Evolutionary conservation across 2,329 filamentous ascomycete genomes (phyloP), one percentile per base, ranked within the genome.

Genomic region (Macrophomina phaseolina): DNA sequence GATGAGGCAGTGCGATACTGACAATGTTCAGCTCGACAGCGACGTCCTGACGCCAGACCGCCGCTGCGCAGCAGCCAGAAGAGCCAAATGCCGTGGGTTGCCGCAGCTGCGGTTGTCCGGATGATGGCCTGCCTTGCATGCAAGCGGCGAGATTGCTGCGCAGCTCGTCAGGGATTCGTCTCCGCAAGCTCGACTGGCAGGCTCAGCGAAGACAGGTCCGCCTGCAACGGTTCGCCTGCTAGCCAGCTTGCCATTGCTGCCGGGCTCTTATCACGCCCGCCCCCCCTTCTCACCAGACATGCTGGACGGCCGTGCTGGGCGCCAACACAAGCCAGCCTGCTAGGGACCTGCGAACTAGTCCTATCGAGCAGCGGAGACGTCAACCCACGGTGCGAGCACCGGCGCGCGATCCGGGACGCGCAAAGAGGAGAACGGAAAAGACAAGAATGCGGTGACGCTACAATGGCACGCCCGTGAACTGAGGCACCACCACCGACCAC

Each of bases 371-470:
- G 42, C 36, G 36, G 36, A 23, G 4, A 36, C 16, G 52, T 55
- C 52, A 38, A 55, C 32, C 52, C 16, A 23, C 51, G 18, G 28
- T 30, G 28, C 49, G 49, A 28, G 28, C 48, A 51, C n/a, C 18
- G n/a, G 30, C 9, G 18, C 18, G 48, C 23, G 48, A 51, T 1
- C 16, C 45, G n/a, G 45, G 8, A 18, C 23, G 23, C 23, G 23
- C 23, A n/a, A 1, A 38, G 36, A 38, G 36, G 1, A 7, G 11
- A 38, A 38, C 36, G 11, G 16, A 14, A n/a, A 34, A 18, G 5
- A 32, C 32, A 32, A 38, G 55, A 30, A 34, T 18, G 56, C 58
- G 32, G 45, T 62, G 58, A 62, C 58, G 58, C 58, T n/a, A 51
- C 58, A 40, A 28, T 8, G 5, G 32, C 7, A 14, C 8, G 42